A percentile compares a stretch with the other conserved stretches of the same genome.
phyloP scores from a whole-genome alignment of 129 eudicot species.

The Pittosporum tobira region DNA sequence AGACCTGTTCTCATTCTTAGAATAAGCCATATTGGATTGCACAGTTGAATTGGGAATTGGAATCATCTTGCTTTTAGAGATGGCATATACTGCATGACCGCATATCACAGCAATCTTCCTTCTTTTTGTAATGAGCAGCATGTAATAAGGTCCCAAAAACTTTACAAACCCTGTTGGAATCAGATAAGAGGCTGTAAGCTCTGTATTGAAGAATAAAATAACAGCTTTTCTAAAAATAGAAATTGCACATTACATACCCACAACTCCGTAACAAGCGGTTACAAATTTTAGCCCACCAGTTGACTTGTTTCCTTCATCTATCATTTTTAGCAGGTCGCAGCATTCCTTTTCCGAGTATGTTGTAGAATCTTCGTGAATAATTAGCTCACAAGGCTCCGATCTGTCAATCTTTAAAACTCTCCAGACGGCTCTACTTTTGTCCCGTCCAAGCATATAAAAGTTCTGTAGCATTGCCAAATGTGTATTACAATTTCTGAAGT shows the following conservation, averaged over 20 bases:
- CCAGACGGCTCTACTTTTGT: conserved; percentile 52
- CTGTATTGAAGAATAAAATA: not conserved
- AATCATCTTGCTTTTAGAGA: conserved; percentile 68
- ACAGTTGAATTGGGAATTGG: conserved; percentile 67
- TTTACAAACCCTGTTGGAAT: conserved; percentile 76
- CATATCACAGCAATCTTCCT: conserved; percentile 84
- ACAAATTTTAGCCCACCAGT: conserved; percentile 87
- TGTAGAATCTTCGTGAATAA: conserved; percentile 68
- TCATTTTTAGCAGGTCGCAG: conserved; percentile 53
- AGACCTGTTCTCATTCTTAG: conserved; percentile 96
- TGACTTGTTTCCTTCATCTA: conserved; percentile 74
- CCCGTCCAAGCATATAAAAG: conserved; percentile 84
- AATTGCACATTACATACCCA: conserved; percentile 49
- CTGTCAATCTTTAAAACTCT: conserved; percentile 83
- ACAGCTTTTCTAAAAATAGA: not conserved
- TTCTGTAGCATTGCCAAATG: conserved; percentile 37
- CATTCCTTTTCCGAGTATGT: conserved; percentile 60
- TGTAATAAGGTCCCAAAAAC: conserved; percentile 95
- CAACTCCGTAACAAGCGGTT: conserved; percentile 76
- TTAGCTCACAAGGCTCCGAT: conserved; percentile 69
- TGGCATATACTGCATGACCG: conserved; percentile 78
- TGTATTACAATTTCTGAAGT: conserved; percentile 3
- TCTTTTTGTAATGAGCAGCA: conserved; percentile 82
- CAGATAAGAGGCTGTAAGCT: conserved; percentile 17
- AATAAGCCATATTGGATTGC: conserved; percentile 55